Conservation (phyloP, 2,329 filamentous ascomycete species). For the Apiospora marii region DNA sequence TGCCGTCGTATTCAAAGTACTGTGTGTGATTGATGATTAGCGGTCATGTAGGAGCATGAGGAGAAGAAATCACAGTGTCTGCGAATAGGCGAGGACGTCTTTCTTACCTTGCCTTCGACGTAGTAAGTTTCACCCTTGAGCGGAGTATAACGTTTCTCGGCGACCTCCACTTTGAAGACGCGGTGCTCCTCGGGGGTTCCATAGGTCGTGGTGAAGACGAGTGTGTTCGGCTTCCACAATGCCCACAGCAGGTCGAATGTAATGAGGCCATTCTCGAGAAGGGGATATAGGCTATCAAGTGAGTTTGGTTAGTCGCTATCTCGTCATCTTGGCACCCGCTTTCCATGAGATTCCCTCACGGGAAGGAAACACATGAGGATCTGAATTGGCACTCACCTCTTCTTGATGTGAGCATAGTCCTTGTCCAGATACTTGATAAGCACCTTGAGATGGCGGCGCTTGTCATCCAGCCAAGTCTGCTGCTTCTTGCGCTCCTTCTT, state of each 20-base stretch:
- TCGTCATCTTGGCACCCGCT: too few relatives aligned
- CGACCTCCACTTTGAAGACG: constrained; percentile 82
- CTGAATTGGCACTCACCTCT: constrained; percentile 49
- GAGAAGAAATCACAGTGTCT: too few relatives aligned
- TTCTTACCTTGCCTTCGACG: constrained; percentile 69
- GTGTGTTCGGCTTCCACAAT: constrained; percentile 84
- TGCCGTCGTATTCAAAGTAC: constrained; percentile 90
- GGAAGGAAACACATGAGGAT: background rate
- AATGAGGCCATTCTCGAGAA: constrained; percentile 83
- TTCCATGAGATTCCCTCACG: background rate
- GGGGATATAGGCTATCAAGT: constrained; percentile 70
- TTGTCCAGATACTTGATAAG: constrained; percentile 80
- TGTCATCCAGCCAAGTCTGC: constrained; percentile 63
- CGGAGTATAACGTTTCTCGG: constrained; percentile 73
- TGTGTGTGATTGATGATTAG: constrained; percentile 31
- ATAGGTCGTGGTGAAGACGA: constrained; percentile 81
- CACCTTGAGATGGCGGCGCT: constrained; percentile 73
- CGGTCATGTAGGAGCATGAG: too few relatives aligned
- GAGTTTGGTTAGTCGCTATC: background rate
- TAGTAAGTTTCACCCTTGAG: constrained; percentile 78
- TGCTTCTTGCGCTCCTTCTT: constrained; percentile 69
- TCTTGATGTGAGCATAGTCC: constrained; percentile 81
- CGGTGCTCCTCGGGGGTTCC: constrained; percentile 78
- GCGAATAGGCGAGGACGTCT: too few relatives aligned
- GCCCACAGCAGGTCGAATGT: constrained; percentile 92